Conservation (phyloP, 1,139 yeast species). For the Ogataea hybrid region DNA sequence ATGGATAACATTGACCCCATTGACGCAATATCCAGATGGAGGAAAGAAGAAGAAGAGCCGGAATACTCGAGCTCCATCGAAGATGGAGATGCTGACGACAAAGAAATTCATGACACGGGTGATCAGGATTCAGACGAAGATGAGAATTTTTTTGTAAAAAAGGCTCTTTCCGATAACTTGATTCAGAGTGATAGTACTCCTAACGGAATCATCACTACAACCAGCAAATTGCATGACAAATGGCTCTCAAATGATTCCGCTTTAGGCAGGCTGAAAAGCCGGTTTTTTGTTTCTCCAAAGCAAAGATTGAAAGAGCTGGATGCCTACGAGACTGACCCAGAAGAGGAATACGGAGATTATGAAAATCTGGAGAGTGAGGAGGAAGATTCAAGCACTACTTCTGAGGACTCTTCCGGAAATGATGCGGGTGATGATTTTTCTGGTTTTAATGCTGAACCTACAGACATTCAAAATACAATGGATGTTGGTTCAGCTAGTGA, state of each 20-base stretch:
- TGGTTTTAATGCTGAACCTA: conserved; percentile 50
- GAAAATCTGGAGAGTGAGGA: conserved; percentile 32
- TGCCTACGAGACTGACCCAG: conserved; percentile 32
- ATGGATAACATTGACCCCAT: conserved; percentile 67
- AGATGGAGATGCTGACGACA: no score
- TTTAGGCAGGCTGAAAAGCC: conserved; percentile 46
- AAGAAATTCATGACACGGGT: conserved; percentile 32
- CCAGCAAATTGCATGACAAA: conserved; percentile 48
- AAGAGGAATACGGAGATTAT: conserved; percentile 27
- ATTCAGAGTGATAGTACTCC: no score
- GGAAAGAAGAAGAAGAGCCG: conserved; percentile 43
- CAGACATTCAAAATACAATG: no score
- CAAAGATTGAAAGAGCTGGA: conserved; percentile 40
- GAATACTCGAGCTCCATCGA: not conserved
- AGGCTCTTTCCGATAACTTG: conserved; percentile 13
- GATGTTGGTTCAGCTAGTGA: conserved; percentile 25
- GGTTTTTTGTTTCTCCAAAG: conserved; percentile 72
- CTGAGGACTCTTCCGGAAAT: not conserved
- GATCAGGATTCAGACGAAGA: conserved; percentile 56
- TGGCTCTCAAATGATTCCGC: conserved; percentile 45
- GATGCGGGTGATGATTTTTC: conserved; percentile 46
- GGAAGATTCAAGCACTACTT: conserved; percentile 20
- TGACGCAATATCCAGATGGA: conserved; percentile 80
- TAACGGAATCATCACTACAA: no score
- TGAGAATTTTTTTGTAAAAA: conserved; percentile 66